These are phyloP conservation scores for Panaeolus papilionaceus DNA, from an alignment of 768 basidiomycete species.

Conservation along the genomic window DNA sequence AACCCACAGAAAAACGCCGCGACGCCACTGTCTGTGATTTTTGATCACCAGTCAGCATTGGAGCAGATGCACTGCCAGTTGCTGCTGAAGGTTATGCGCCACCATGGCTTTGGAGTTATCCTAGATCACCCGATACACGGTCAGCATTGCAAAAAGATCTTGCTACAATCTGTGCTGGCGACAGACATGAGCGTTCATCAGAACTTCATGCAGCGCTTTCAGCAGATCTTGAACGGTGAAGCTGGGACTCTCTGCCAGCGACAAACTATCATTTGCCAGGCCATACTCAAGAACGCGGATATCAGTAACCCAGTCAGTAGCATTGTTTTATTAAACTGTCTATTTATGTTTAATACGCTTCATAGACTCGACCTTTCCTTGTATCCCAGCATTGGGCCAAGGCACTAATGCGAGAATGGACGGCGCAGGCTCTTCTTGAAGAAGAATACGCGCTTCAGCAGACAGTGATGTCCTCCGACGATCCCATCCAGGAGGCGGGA, in stretches of 20 bases:
- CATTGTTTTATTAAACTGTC: slow-evolving; percentile 5
- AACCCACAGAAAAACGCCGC: slow-evolving; percentile 85
- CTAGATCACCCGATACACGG: slow-evolving; percentile 62
- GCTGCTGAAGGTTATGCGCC: slow-evolving; percentile 79
- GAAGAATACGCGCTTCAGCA: slow-evolving; percentile 73
- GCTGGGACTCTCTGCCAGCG: slow-evolving; percentile 48
- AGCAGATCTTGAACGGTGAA: slow-evolving; percentile 51
- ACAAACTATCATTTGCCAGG: slow-evolving; percentile 82
- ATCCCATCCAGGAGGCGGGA: slow-evolving; percentile 68
- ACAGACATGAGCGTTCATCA: slow-evolving; percentile 96
- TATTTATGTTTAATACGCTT: slow-evolving; percentile 9
- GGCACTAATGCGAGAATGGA: slow-evolving; percentile 91
- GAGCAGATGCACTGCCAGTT: slow-evolving; percentile 93
- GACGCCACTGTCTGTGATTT: slow-evolving; percentile 86
- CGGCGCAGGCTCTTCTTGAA: slow-evolving; percentile 87
- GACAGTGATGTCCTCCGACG: slow-evolving; percentile 52
- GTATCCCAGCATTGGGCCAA: slow-evolving; percentile 94
- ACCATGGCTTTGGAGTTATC: slow-evolving; percentile 74
- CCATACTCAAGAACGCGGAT: slow-evolving; percentile 96
- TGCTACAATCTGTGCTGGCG: slow-evolving; percentile 85
- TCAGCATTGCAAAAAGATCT: slow-evolving; percentile 66
- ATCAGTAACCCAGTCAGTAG: slow-evolving; percentile 94
- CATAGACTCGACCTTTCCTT: slow-evolving; percentile 87
- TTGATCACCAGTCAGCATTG: slow-evolving; percentile 87
- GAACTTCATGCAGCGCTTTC: slow-evolving; percentile 79